These are phyloP conservation scores for Taphrina populina DNA, from an alignment of 1,139 yeast genomes.

Conservation along the genomic window DNA sequence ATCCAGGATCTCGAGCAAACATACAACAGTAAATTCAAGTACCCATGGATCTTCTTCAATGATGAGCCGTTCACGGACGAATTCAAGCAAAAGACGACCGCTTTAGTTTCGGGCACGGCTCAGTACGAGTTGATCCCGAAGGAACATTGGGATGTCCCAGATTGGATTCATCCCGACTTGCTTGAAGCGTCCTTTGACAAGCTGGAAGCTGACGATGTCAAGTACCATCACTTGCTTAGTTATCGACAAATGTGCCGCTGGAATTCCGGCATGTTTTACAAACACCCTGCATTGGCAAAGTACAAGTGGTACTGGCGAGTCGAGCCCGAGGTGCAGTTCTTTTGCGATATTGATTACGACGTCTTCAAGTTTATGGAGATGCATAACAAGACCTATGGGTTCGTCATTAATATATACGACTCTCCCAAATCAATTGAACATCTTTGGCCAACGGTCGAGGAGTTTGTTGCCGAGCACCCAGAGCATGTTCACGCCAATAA, in stretches of 20 bases:
- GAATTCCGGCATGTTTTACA: constrained; percentile 85
- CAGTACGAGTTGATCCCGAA: constrained; percentile 61
- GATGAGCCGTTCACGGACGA: constrained; percentile 58
- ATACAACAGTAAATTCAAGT: constrained; percentile 63
- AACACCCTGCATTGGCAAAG: constrained; percentile 67
- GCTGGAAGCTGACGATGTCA: constrained; percentile 52
- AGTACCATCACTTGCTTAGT: constrained; percentile 64
- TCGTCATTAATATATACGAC: constrained; percentile 80
- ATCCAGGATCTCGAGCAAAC: constrained; percentile 67
- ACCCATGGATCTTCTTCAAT: constrained; percentile 77
- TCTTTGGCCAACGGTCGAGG: constrained; percentile 72
- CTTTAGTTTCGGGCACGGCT: constrained; percentile 59
- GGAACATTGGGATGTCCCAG: constrained; percentile 75
- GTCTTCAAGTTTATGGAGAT: constrained; percentile 78
- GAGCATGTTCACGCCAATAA: constrained; percentile 64
- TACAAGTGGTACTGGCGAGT: constrained; percentile 94
- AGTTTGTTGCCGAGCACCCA: constrained; percentile 64
- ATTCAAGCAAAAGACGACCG: constrained; percentile 50
- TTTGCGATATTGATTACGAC: constrained; percentile 80
- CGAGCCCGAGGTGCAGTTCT: constrained; percentile 78
- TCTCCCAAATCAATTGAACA: constrained; percentile 76
- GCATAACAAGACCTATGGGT: constrained; percentile 63
- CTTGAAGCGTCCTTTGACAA: constrained; percentile 59
- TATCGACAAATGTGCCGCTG: constrained; percentile 88
- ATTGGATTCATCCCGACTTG: constrained; percentile 60